These are phyloP conservation scores for Boletellus emodensis DNA, from an alignment of 768 basidiomycete species.

Conservation along the genomic window DNA sequence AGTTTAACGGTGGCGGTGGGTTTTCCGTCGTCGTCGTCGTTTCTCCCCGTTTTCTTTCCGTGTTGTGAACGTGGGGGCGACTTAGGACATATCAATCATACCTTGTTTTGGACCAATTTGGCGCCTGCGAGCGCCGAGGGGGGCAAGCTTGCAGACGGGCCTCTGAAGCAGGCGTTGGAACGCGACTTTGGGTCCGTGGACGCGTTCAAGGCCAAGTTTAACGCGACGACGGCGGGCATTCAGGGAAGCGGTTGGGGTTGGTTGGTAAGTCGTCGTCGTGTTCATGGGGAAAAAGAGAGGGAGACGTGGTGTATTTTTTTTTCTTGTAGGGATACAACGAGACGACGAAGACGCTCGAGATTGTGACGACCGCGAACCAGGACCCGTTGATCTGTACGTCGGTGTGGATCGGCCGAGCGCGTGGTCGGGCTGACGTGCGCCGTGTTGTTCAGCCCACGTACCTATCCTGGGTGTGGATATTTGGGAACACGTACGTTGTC, in stretches of 20 bases:
- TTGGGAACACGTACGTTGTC: conserved; percentile 80
- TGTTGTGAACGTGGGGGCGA: not conserved
- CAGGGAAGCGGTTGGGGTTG: conserved; percentile 99
- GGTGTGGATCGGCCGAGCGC: too few species aligned
- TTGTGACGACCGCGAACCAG: conserved; percentile 93
- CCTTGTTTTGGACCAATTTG: conserved; percentile 97
- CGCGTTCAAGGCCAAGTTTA: conserved; percentile 80
- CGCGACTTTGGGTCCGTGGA: conserved; percentile 86
- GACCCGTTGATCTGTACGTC: conserved; percentile 75
- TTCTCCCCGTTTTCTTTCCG: not conserved
- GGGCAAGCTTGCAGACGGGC: conserved; percentile 60
- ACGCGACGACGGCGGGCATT: conserved; percentile 82
- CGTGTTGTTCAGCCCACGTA: conserved; percentile 53
- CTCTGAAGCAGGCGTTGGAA: conserved; percentile 72
- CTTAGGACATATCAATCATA: conserved; percentile 88
- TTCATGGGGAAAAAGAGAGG: too few species aligned
- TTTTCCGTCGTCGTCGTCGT: not conserved
- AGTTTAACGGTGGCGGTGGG: conserved; percentile 95
- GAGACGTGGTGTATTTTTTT: not conserved
- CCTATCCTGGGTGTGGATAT: conserved; percentile 96
- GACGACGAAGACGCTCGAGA: conserved; percentile 69
- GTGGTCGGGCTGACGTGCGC: conserved; percentile 6
- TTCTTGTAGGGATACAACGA: conserved; percentile 61
- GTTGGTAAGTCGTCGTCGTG: conserved; percentile 51
- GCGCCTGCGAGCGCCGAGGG: conserved; percentile 65